These are phyloP conservation scores for Aspergillus kassunensis DNA, from an alignment of 495 filamentous ascomycete genomes.

Conservation along the genomic window DNA sequence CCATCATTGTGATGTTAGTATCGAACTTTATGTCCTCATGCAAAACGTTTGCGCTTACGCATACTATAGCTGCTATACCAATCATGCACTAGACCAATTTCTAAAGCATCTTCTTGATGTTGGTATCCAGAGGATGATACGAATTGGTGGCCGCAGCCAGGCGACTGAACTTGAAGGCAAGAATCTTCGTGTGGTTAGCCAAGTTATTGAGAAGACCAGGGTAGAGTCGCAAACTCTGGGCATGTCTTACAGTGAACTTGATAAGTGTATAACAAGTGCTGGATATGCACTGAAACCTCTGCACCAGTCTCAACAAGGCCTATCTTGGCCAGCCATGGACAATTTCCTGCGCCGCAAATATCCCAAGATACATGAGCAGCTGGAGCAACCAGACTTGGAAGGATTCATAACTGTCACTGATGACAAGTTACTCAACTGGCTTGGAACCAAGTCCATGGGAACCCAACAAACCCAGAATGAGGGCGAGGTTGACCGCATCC, in stretches of 20 bases:
- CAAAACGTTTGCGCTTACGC: background rate
- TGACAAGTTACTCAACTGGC: constrained; percentile 1
- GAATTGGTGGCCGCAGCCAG: constrained; percentile 50
- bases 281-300: constrained; percentile 2
- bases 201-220: background rate
- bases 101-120: constrained; percentile 58
- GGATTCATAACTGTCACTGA: background rate
- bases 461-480: background rate
- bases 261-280: background rate
- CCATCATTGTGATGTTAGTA: constrained; percentile 38
- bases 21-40: background rate
- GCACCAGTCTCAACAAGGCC: constrained; percentile 1
- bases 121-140: constrained; percentile 56
- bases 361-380: background rate
- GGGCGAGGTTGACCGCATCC: background rate
- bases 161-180: constrained; percentile 1
- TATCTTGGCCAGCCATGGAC: background rate
- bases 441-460: background rate
- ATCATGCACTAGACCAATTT: constrained; percentile 70
- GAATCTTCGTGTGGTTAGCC: background rate
- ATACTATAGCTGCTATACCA: constrained; percentile 63
- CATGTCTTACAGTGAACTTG: background rate
- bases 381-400: background rate
- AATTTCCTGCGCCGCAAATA: background rate
- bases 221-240: background rate